Evolutionary conservation across 805 yeast genomes (phyloP).

Genomic region (Soucietia sequanensis): DNA sequence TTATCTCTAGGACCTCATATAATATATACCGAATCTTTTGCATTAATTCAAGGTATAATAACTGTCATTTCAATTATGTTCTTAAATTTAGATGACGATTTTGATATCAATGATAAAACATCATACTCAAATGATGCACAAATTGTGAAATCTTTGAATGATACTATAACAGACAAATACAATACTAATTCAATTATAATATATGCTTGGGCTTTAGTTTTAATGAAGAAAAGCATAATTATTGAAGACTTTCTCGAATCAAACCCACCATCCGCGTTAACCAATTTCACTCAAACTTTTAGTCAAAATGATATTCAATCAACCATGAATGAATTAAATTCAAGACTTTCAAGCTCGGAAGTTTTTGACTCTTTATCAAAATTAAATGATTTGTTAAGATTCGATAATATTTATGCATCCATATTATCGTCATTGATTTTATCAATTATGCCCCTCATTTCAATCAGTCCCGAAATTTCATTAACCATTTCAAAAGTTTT

Average conservation of each 20-base stretch:
- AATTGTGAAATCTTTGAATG: constrained; percentile 35
- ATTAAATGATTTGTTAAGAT: constrained; percentile 42
- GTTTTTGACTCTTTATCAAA: constrained; percentile 46
- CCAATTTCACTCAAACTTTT: constrained; percentile 17
- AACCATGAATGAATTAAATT: constrained; percentile 33
- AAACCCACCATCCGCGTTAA: constrained; percentile 8
- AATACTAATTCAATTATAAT: constrained; percentile 48
- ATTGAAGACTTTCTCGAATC: constrained; percentile 40
- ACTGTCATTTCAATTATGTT: constrained; percentile 52
- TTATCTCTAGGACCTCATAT: constrained; percentile 24
- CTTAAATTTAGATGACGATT: constrained; percentile 55
- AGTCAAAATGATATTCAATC: constrained; percentile 14
- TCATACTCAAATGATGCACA: constrained; percentile 41
- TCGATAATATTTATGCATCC: constrained; percentile 52
- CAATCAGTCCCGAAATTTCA: constrained; percentile 46
- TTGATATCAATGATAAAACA: constrained; percentile 36
- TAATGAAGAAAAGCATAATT: constrained; percentile 50
- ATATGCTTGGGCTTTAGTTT: constrained; percentile 66
- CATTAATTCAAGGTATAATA: constrained; percentile 43
- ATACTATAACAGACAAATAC: constrained; percentile 32
- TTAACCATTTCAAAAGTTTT: constrained; percentile 42
- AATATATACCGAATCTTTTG: constrained; percentile 22
- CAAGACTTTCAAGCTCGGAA: constrained; percentile 35
- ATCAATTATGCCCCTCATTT: constrained; percentile 48
- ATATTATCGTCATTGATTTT: constrained; percentile 45